Conservation (phyloP, 2,329 filamentous ascomycete genomes). For the Epichloe uncinata region DNA sequence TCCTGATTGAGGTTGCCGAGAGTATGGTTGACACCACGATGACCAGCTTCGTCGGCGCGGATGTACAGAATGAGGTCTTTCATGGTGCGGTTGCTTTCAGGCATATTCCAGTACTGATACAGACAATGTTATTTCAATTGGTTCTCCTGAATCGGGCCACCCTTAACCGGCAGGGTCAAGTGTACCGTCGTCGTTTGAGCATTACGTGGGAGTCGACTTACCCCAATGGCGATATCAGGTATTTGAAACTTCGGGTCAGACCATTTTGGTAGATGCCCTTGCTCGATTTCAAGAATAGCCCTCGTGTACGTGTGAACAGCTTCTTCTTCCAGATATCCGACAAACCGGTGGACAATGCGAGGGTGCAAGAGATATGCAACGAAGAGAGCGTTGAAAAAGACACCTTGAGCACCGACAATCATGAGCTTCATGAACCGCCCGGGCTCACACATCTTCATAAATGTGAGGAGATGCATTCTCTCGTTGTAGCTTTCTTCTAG, state of each 20-base stretch:
- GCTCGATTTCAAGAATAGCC: conserved; percentile 75
- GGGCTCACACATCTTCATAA: conserved; percentile 68
- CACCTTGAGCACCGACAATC: conserved; percentile 84
- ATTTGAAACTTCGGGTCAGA: conserved; percentile 53
- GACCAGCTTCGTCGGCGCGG: conserved; percentile 76
- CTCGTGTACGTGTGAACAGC: conserved; percentile 92
- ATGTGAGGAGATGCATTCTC: conserved; percentile 83
- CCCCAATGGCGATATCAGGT: conserved; percentile 72
- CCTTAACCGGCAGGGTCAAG: too few relatives aligned
- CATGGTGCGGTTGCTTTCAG: conserved; percentile 71
- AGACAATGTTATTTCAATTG: not conserved
- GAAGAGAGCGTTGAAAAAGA: conserved; percentile 95
- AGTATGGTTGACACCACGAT: conserved; percentile 93
- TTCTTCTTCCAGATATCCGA: conserved; percentile 94
- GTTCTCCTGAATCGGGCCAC: too few relatives aligned
- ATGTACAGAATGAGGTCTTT: conserved; percentile 79
- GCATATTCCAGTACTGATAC: conserved; percentile 76
- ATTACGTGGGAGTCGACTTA: conserved; percentile 9
- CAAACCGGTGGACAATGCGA: conserved; percentile 83
- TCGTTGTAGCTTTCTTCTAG: conserved; percentile 88
- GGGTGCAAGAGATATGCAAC: conserved; percentile 77
- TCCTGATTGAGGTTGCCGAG: conserved; percentile 76
- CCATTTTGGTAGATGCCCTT: conserved; percentile 76
- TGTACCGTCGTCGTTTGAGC: too few relatives aligned
- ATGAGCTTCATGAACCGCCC: conserved; percentile 84